phyloP scores from a whole-genome alignment of 805 yeast species.

The Sugiyamaella chiloensis region DNA sequence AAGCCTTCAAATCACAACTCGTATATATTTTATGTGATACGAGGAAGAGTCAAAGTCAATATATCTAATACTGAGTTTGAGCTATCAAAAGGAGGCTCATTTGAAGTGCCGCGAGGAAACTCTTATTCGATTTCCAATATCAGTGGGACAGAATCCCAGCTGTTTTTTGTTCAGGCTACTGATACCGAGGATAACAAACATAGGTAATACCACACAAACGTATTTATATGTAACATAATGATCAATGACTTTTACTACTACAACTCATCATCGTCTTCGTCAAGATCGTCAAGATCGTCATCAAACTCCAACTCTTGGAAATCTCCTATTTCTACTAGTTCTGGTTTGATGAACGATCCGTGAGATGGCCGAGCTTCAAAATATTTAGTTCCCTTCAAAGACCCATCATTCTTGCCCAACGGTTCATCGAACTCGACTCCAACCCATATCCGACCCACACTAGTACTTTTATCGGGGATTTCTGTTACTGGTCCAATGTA shows the following conservation, averaged over 20 bases:
- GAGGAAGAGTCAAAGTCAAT: conserved; percentile 68
- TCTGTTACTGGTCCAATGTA: conserved; percentile 67
- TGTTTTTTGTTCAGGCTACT: conserved; percentile 67
- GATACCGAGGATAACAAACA: background rate
- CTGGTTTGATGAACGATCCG: conserved; percentile 79
- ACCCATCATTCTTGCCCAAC: conserved; percentile 81
- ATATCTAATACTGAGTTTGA: conserved; percentile 56
- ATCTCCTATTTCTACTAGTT: conserved; percentile 65
- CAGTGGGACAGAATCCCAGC: conserved; percentile 47
- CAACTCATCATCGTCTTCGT: conserved; percentile 5
- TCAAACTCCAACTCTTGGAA: conserved; percentile 53
- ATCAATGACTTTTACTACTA: conserved; percentile 16
- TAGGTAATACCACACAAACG: too few species aligned
- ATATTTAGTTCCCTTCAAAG: conserved; percentile 55
- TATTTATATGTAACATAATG: background rate
- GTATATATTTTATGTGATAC: conserved; percentile 70
- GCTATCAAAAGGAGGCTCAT: conserved; percentile 69
- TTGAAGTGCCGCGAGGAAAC: conserved; percentile 78
- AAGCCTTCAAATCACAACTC: conserved; percentile 63
- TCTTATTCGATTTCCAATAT: conserved; percentile 64
- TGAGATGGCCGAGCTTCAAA: conserved; percentile 56
- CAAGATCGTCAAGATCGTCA: conserved; percentile 40
- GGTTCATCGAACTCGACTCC: conserved; percentile 88
- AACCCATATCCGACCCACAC: conserved; percentile 51
- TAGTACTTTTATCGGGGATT: conserved; percentile 43